Percentiles rank a stretch among this genome's conserved stretches.
Conservation (phyloP, 2,329 filamentous ascomycete species). For the Microdochium trichocladiopsis region DNA sequence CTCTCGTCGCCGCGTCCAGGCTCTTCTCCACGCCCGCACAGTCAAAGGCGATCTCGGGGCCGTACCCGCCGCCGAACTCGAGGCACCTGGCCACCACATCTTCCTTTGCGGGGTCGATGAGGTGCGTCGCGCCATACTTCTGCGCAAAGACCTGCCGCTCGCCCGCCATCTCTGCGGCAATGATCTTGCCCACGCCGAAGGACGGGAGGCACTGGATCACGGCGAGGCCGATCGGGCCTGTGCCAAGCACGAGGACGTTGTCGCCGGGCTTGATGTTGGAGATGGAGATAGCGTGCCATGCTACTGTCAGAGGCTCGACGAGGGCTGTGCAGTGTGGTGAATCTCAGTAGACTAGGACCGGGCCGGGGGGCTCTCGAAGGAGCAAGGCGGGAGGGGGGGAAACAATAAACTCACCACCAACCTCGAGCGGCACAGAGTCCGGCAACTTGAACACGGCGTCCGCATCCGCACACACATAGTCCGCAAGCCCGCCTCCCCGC, state of each 20-base stretch:
- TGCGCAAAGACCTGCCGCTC: slow-evolving; percentile 41
- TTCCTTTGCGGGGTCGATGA: slow-evolving; percentile 44
- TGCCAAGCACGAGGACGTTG: slow-evolving; percentile 48
- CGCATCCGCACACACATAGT: slow-evolving; percentile 43
- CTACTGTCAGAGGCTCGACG: slow-evolving; percentile 56
- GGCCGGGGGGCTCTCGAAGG: too few species aligned
- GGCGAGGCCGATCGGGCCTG: slow-evolving; percentile 55
- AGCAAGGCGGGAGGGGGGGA: background rate
- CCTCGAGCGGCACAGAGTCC: slow-evolving; percentile 40
- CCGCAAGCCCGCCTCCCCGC: slow-evolving; percentile 47
- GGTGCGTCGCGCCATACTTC: slow-evolving; percentile 46
- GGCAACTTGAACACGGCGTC: slow-evolving; percentile 42
- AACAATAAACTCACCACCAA: slow-evolving; percentile 27
- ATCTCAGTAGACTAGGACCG: too few species aligned
- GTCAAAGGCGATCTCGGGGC: slow-evolving; percentile 54
- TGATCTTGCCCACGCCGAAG: slow-evolving; percentile 43
- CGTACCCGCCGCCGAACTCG: slow-evolving; percentile 38
- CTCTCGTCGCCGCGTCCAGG: slow-evolving; percentile 35
- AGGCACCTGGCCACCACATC: slow-evolving; percentile 37
- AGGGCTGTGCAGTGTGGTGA: slow-evolving; percentile 35
- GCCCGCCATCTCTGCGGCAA: slow-evolving; percentile 48
- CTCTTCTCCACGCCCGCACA: slow-evolving; percentile 51
- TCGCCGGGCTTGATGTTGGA: slow-evolving; percentile 36
- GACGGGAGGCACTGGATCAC: slow-evolving; percentile 51
- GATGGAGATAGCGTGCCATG: slow-evolving; percentile 54